Base-by-base conservation (phyloP, 306 rosid species). In the Cucurbita moschata region DNA sequence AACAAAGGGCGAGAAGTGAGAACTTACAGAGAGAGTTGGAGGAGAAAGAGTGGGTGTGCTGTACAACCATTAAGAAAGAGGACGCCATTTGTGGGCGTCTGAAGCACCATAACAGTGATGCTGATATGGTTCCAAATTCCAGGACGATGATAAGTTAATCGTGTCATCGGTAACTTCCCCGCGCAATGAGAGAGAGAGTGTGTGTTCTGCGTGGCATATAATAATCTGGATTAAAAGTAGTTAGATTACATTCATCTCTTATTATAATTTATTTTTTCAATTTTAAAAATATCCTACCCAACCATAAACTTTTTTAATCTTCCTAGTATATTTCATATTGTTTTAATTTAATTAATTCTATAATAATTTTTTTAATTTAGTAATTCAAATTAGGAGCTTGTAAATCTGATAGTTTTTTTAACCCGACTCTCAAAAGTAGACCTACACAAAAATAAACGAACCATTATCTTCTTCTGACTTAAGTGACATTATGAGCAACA, bases 81-180 rank as follows among this genome's bases (percentile, higher is more conserved):
- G 75, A 81, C 61, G 87, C 88, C 91, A 88, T 83, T 49, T 83
- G 89, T 83, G 89, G 90, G 87, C 80, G 70, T 80, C 47, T 69
- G 80, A 77, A 64, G 78, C 73, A 78, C 74, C 72, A 60, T 44
- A 50, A 50, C 8, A 4, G 1, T 18, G 21, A 39, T 39, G 42
- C 8, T 63, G 61, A 75, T 46, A 75, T 75, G 63, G 78, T 62
- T 75, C 30, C 59, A 72, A 16, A 38, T 54, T 72, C 4, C 6
- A 72, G 55, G 38, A 42, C 39, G 76, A 39, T 40, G 49, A 72
- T 54, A 72, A 55, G 64, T 39, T 53, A 65, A 60, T 10, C n/a
- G 26, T 30, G 71, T 43, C 53, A 65, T 65, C 71, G 19, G 5
- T 42, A 19, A 19, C 4, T 38, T 18, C n/a, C 53, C 53, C 72